These are phyloP conservation scores for Penicillium vulpinum DNA, from an alignment of 2,329 filamentous ascomycete species.

Conservation along the genomic window DNA sequence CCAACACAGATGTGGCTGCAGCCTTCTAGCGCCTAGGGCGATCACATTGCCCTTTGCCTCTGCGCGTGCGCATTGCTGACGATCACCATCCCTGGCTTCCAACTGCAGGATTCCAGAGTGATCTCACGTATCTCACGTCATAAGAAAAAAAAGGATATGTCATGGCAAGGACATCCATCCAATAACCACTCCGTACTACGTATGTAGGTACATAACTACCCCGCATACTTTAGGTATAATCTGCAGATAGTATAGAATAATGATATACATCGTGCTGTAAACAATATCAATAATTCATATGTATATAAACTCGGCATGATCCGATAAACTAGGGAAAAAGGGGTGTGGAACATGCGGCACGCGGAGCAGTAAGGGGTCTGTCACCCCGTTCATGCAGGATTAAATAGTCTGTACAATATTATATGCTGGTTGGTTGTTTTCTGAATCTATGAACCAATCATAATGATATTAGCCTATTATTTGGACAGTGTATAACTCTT, in stretches of 20 bases:
- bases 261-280: no score
- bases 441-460: not conserved
- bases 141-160: not conserved
- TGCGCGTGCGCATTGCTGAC: constrained; percentile 20
- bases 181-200: no score
- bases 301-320: constrained; percentile 4
- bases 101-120: constrained; percentile 17
- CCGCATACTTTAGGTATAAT: no score
- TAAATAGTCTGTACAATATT: constrained; percentile 19
- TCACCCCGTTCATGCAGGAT: constrained; percentile 27
- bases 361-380: constrained; percentile 35
- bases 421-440: constrained; percentile 5
- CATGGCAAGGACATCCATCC: no score
- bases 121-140: constrained; percentile 19
- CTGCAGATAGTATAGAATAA: no score
- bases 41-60: constrained; percentile 14
- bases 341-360: constrained; percentile 35
- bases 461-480: not conserved
- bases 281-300: not conserved
- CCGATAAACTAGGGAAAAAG: constrained; percentile 8
- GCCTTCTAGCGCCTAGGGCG: constrained; percentile 12
- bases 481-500: not conserved
- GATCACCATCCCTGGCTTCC: constrained; percentile 24
- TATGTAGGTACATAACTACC: no score
- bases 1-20: constrained; percentile 32